phyloP scores from a whole-genome alignment of 306 rosid genomes.

The Cucurbita argyrosperma region DNA sequence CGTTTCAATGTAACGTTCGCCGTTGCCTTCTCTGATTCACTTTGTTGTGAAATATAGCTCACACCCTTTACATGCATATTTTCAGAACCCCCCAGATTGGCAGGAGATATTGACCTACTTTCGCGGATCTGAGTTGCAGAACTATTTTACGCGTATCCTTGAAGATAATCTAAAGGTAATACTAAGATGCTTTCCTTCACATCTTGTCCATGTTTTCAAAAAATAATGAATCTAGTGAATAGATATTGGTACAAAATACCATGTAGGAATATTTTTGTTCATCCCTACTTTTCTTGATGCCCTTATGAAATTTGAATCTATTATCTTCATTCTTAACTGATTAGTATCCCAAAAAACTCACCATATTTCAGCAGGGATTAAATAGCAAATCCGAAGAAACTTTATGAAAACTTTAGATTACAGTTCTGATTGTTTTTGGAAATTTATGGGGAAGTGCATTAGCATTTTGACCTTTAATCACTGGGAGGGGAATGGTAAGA shows the following conservation, averaged over 20 bases:
- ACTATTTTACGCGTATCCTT: conserved; percentile 80
- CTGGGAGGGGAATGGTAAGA: background rate
- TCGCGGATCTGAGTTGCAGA: conserved; percentile 93
- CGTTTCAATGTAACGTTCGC: conserved; percentile 59
- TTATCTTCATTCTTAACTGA: background rate
- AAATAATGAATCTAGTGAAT: background rate
- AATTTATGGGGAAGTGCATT: background rate
- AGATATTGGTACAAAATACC: background rate
- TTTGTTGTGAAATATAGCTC: background rate
- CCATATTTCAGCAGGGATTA: background rate
- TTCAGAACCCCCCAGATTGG: conserved; percentile 96
- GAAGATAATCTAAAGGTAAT: conserved; percentile 87
- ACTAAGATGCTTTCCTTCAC: background rate
- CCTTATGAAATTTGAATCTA: background rate
- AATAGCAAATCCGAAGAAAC: background rate
- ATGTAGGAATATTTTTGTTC: background rate
- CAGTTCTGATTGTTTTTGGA: background rate
- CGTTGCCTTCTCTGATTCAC: background rate
- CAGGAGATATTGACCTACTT: conserved; percentile 88
- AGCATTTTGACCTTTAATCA: background rate
- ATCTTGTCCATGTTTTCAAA: background rate
- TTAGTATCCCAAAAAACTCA: background rate
- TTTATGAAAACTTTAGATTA: background rate
- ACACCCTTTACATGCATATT: background rate
- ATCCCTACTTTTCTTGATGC: background rate